These are phyloP conservation scores for Hypoxylon rubiginosum DNA, from an alignment of 2,329 filamentous ascomycete species.

Conservation along the genomic window DNA sequence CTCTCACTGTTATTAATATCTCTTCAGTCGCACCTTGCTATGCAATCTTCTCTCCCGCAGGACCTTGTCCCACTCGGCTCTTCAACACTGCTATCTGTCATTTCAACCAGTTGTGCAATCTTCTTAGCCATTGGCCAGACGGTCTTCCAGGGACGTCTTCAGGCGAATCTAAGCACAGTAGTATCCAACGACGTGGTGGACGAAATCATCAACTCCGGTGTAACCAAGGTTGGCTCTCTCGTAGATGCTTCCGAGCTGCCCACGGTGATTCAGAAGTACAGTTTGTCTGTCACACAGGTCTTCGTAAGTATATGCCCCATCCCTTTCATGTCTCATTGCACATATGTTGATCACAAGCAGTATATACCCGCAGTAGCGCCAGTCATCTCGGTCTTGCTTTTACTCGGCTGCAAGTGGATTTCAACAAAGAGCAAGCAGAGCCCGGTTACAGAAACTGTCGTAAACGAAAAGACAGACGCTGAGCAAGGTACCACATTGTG, in stretches of 20 bases:
- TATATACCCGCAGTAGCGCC: slow-evolving; percentile 36
- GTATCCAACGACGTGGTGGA: slow-evolving; percentile 20
- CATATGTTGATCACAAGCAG: slow-evolving; percentile 14
- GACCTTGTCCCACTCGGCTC: slow-evolving; percentile 41
- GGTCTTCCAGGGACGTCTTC: slow-evolving; percentile 30
- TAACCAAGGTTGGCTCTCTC: slow-evolving; percentile 22
- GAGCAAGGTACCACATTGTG: not conserved
- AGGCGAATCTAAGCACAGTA: slow-evolving; percentile 25
- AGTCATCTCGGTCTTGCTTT: slow-evolving; percentile 29
- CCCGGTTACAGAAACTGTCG: too few relatives aligned
- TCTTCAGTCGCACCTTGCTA: slow-evolving; percentile 34
- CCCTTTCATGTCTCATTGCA: not conserved
- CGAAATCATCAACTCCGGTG: slow-evolving; percentile 34
- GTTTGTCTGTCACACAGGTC: slow-evolving; percentile 38
- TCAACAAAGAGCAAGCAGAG: slow-evolving; percentile 34
- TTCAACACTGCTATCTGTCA: slow-evolving; percentile 30
- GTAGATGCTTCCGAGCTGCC: slow-evolving; percentile 16
- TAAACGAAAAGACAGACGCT: not conserved
- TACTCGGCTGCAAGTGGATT: slow-evolving; percentile 36
- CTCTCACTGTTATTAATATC: not conserved
- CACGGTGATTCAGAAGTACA: slow-evolving; percentile 27
- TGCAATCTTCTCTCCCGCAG: slow-evolving; percentile 40
- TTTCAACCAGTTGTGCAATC: slow-evolving; percentile 40
- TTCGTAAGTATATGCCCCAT: slow-evolving; percentile 33
- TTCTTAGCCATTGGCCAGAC: slow-evolving; percentile 39